Conservation (phyloP, 129 eudicot genomes). For the Flaveria ramosissima region DNA sequence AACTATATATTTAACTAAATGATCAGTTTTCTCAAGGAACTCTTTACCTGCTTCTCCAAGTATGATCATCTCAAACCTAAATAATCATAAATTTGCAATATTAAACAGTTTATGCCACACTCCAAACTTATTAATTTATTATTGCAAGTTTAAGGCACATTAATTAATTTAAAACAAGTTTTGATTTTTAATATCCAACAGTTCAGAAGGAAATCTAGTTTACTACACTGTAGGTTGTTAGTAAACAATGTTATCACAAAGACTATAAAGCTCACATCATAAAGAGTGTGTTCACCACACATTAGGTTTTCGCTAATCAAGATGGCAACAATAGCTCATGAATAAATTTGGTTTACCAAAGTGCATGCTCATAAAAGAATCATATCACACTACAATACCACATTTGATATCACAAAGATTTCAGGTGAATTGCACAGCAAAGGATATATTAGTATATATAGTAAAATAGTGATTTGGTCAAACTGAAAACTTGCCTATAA, state of each 20-base stretch:
- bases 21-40: no score
- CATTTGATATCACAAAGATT: neutral
- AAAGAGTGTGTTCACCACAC: neutral
- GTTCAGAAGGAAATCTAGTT: no score
- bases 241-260: neutral
- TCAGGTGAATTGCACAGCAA: slow-evolving; percentile 7
- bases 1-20: no score
- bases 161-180: neutral
- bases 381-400: neutral
- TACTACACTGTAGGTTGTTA: neutral
- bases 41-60: neutral
- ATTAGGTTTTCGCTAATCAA: neutral
- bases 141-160: neutral
- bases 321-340: slow-evolving; percentile 3
- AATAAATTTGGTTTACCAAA: neutral
- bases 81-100: neutral
- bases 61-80: neutral
- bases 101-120: neutral
- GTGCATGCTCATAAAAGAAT: slow-evolving; percentile 3
- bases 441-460: neutral
- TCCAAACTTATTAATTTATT: neutral
- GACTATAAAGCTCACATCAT: neutral
- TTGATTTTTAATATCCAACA: no score
- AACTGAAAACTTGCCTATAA: slow-evolving; percentile 57
- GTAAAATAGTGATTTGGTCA: slow-evolving; percentile 16